Conservation (phyloP, 192 early-diverging fungal genomes). For the Gaertneriomyces semiglobifer region DNA sequence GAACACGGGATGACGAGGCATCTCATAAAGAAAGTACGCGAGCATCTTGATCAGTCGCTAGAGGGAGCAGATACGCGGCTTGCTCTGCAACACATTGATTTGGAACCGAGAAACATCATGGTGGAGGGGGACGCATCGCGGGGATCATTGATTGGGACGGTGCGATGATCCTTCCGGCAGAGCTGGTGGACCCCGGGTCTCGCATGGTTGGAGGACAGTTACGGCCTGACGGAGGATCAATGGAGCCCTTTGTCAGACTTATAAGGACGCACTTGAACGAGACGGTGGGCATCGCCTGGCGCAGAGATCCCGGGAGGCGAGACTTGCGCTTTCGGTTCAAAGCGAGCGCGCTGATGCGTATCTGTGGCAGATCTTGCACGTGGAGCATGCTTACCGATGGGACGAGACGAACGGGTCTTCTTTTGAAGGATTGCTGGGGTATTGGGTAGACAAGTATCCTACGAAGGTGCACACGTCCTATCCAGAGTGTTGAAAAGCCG, state of each 20-base stretch:
- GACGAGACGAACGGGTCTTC: constrained; percentile 1
- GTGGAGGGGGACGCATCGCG: constrained; percentile 3
- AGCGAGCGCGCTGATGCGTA: background rate
- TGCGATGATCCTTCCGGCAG: background rate
- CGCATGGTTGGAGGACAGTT: constrained; percentile 1
- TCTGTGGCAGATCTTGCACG: constrained; percentile 5
- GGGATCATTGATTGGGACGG: constrained; percentile 14
- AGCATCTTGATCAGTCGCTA: background rate
- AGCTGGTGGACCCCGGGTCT: constrained; percentile 3
- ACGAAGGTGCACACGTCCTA: no score
- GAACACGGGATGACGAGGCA: no score
- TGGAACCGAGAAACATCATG: constrained; percentile 14
- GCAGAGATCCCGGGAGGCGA: background rate
- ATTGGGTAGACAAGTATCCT: constrained; percentile 3
- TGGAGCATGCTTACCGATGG: constrained; percentile 1
- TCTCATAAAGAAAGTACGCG: background rate
- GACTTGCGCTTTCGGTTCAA: background rate
- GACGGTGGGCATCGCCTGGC: background rate
- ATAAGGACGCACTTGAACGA: constrained; percentile 1
- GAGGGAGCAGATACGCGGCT: constrained; percentile 4
- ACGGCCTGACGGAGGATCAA: constrained; percentile 1
- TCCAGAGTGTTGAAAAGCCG: no score
- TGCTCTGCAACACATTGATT: constrained; percentile 6
- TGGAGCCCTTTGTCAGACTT: constrained; percentile 1
- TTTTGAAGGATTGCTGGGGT: background rate